Evolutionary conservation across 495 filamentous ascomycete species (phyloP).

Genomic region (Penicillium canariense): DNA sequence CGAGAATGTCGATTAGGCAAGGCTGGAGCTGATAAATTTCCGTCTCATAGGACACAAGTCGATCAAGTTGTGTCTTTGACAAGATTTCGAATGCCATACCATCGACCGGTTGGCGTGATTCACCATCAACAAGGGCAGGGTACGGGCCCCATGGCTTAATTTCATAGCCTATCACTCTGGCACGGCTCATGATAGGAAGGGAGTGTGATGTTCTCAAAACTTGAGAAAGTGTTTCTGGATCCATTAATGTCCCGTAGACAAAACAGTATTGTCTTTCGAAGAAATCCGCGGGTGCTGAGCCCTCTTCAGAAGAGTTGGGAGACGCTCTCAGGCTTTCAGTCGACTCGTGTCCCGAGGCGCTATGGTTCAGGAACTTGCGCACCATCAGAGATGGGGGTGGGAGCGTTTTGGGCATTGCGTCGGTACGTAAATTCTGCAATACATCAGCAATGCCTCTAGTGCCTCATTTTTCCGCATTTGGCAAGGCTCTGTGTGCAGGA

Average conservation of each 20-base stretch:
- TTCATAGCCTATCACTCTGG: slow-evolving; percentile 13
- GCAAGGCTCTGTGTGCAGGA: background rate
- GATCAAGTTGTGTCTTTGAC: slow-evolving; percentile 11
- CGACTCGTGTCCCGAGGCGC: slow-evolving; percentile 1
- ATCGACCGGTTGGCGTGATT: slow-evolving; percentile 5
- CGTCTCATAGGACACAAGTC: slow-evolving; percentile 15
- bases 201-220: background rate
- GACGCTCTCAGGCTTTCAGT: background rate
- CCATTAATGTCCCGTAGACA: slow-evolving; percentile 16
- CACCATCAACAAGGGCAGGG: slow-evolving; percentile 11
- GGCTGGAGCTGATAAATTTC: slow-evolving; percentile 6
- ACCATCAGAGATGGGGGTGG: slow-evolving; percentile 5
- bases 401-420: slow-evolving; percentile 5
- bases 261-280: slow-evolving; percentile 13
- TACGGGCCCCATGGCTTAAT: slow-evolving; percentile 16
- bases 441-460: slow-evolving; percentile 1
- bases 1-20: slow-evolving; percentile 15
- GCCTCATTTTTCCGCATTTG: slow-evolving; percentile 2
- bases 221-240: slow-evolving; percentile 7
- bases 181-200: slow-evolving; percentile 6
- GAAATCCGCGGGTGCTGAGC: background rate
- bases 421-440: background rate
- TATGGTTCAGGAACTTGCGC: slow-evolving; percentile 11
- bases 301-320: background rate
- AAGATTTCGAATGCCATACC: slow-evolving; percentile 9